These are phyloP conservation scores for Lactarius sp. DNA, from an alignment of 768 basidiomycete species.

Conservation along the genomic window DNA sequence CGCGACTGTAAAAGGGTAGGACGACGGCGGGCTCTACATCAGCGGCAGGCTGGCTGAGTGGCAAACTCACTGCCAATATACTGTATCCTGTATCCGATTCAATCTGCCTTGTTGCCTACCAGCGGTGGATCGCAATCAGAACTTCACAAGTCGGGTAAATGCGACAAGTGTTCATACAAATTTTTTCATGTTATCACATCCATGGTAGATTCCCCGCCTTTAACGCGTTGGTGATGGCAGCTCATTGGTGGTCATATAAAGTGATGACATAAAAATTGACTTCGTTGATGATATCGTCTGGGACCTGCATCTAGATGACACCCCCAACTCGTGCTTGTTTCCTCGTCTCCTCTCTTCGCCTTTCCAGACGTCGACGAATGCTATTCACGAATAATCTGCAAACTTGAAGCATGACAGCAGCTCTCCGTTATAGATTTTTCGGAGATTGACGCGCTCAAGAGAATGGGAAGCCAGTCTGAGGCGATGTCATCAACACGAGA, in stretches of 20 bases:
- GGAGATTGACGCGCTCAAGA: slow-evolving; percentile 49
- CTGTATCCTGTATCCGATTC: too few species aligned
- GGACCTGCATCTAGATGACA: background rate
- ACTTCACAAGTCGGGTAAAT: too few species aligned
- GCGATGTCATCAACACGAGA: background rate
- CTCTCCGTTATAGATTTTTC: slow-evolving; percentile 38
- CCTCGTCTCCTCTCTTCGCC: slow-evolving; percentile 38
- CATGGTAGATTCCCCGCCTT: slow-evolving; percentile 34
- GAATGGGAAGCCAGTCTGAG: slow-evolving; percentile 45
- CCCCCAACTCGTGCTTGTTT: slow-evolving; percentile 5
- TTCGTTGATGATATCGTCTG: slow-evolving; percentile 1
- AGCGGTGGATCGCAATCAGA: too few species aligned
- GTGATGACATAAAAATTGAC: slow-evolving; percentile 45
- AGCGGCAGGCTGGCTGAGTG: too few species aligned
- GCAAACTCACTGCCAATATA: too few species aligned
- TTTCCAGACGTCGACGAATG: slow-evolving; percentile 41
- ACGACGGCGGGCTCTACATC: too few species aligned
- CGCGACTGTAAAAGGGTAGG: too few species aligned
- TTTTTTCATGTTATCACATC: slow-evolving; percentile 4
- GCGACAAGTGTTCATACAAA: background rate
- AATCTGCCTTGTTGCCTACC: slow-evolving; percentile 49
- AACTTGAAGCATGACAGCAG: slow-evolving; percentile 39
- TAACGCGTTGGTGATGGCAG: slow-evolving; percentile 37
- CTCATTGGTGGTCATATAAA: slow-evolving; percentile 51
- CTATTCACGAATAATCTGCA: slow-evolving; percentile 34